These are phyloP conservation scores for Clonostachys sp. DNA, from an alignment of 2,329 filamentous ascomycete species.

Conservation along the genomic window DNA sequence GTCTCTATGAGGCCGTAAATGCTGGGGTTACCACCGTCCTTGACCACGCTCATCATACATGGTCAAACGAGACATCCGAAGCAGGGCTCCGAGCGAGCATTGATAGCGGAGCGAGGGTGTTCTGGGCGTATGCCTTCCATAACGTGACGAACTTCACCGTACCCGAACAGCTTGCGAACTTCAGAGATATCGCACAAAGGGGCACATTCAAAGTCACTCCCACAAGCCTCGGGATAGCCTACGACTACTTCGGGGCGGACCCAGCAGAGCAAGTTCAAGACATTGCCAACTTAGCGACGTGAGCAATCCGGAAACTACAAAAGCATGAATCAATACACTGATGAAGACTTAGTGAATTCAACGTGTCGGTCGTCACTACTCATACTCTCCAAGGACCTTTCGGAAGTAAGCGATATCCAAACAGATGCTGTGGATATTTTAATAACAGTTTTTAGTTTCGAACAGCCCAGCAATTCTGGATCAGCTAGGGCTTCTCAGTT, in stretches of 20 bases:
- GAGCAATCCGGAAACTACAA: too few species aligned
- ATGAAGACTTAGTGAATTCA: conserved; percentile 17
- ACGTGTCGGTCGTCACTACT: conserved; percentile 39
- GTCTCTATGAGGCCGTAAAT: conserved; percentile 44
- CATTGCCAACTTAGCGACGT: conserved; percentile 19
- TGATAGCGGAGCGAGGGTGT: conserved; percentile 40
- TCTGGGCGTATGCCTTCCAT: conserved; percentile 38
- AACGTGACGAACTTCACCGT: conserved; percentile 9
- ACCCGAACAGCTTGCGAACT: conserved; percentile 3
- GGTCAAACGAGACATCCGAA: conserved; percentile 31
- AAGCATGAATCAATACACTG: too few species aligned
- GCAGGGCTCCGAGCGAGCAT: conserved; percentile 37
- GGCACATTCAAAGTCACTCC: conserved; percentile 5
- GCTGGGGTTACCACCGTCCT: conserved; percentile 47
- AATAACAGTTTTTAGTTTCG: not conserved
- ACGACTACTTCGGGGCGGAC: conserved; percentile 26
- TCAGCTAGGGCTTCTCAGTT: conserved; percentile 32
- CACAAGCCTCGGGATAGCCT: conserved; percentile 33
- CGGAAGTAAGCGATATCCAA: conserved; percentile 7
- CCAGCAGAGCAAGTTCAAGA: conserved; percentile 16
- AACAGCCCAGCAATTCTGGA: conserved; percentile 33
- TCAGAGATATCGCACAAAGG: conserved; percentile 1
- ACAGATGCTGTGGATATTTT: too few species aligned
- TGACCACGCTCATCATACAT: conserved; percentile 48
- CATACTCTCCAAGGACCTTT: conserved; percentile 34